phyloP scores from a whole-genome alignment of 1,139 yeast species.

The Lizanozyma gosingica region DNA sequence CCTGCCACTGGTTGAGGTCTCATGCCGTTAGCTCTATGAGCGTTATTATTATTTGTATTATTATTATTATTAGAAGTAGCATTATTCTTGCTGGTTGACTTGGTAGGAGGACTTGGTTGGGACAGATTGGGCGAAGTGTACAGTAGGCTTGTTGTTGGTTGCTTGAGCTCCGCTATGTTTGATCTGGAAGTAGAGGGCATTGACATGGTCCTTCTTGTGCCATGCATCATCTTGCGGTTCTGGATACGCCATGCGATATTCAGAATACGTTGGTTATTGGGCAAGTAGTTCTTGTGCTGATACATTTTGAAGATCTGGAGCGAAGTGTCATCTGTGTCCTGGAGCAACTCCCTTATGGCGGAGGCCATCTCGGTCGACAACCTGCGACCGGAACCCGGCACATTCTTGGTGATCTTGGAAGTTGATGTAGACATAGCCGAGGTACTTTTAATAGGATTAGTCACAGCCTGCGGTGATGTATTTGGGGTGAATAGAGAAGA shows the following conservation, averaged over 20 bases:
- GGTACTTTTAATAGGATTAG: too few relatives aligned
- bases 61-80: not conserved
- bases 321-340: slow-evolving; percentile 25
- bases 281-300: slow-evolving; percentile 32
- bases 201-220: not conserved
- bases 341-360: slow-evolving; percentile 14
- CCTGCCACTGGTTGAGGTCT: too few relatives aligned
- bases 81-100: not conserved
- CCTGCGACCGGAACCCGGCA: not conserved
- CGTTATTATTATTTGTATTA: too few relatives aligned
- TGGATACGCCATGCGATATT: slow-evolving; percentile 43
- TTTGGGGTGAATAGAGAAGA: not conserved
- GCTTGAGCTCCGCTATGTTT: not conserved
- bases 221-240: slow-evolving; percentile 21
- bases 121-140: not conserved
- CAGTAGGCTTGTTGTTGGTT: not conserved
- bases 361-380: slow-evolving; percentile 3
- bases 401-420: not conserved
- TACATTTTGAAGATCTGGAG: slow-evolving; percentile 34
- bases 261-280: slow-evolving; percentile 35
- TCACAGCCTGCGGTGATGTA: not conserved
- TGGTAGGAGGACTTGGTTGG: not conserved
- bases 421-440: not conserved
- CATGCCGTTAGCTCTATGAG: too few relatives aligned
- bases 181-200: not conserved